These are phyloP conservation scores for Soucietia sequanensis DNA, from an alignment of 805 yeast genomes.

Conservation along the genomic window DNA sequence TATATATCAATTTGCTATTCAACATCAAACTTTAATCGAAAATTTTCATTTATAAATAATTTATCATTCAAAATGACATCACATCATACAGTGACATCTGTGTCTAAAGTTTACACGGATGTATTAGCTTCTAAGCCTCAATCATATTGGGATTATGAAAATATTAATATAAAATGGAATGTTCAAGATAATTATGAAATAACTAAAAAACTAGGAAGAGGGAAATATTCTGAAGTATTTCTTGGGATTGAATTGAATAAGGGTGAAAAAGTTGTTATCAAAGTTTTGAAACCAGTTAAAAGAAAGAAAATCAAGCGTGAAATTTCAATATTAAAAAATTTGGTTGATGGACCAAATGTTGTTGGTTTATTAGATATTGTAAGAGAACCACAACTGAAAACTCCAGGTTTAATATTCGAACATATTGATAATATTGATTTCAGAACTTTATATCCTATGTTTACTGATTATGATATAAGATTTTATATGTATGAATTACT, in stretches of 20 bases:
- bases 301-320: conserved; percentile 91
- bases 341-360: conserved; percentile 81
- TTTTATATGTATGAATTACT: conserved; percentile 81
- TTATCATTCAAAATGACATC: conserved; percentile 6
- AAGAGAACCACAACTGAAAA: conserved; percentile 78
- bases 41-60: not conserved
- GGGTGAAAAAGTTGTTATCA: conserved; percentile 73
- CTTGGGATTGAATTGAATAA: conserved; percentile 69
- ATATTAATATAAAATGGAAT: conserved; percentile 78
- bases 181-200: conserved; percentile 83
- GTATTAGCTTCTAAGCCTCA: conserved; percentile 74
- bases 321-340: conserved; percentile 79
- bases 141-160: conserved; percentile 81
- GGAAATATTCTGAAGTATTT: conserved; percentile 92
- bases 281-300: conserved; percentile 91
- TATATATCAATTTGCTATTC: not conserved
- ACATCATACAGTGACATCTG: conserved; percentile 40
- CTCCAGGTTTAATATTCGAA: conserved; percentile 88
- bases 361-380: conserved; percentile 79
- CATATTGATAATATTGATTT: conserved; percentile 83
- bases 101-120: conserved; percentile 78
- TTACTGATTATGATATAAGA: conserved; percentile 71
- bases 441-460: conserved; percentile 79
- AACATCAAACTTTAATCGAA: not conserved
- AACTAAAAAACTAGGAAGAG: conserved; percentile 81